Conservation (phyloP, 495 filamentous ascomycete genomes). For the Neurospora sp. region DNA sequence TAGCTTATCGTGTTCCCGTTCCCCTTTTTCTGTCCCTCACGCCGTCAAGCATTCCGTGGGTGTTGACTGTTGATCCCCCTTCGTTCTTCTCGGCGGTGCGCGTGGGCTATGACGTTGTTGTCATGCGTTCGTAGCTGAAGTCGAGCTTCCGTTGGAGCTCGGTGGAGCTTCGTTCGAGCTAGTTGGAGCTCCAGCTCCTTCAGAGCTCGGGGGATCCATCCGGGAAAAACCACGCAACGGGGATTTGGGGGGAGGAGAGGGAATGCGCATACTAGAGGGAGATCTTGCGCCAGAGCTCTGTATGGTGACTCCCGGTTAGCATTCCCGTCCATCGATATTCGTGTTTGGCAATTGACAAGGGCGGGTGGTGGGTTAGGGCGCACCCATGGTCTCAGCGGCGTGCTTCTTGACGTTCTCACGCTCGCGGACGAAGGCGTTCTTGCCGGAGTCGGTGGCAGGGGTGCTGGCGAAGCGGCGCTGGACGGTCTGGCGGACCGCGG, state of each 20-base stretch:
- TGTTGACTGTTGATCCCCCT: not conserved
- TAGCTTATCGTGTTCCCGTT: slow-evolving; percentile 5
- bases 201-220: not conserved
- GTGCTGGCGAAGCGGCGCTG: slow-evolving; percentile 62
- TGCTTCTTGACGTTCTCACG: slow-evolving; percentile 76
- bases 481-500: slow-evolving; percentile 46
- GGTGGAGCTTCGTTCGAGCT: not conserved
- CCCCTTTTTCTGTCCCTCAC: not conserved
- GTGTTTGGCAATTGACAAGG: not conserved
- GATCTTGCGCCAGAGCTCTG: slow-evolving; percentile 90
- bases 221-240: slow-evolving; percentile 21
- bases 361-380: slow-evolving; percentile 17
- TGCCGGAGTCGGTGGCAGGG: slow-evolving; percentile 42
- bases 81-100: not conserved
- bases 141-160: not conserved
- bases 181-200: not conserved
- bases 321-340: not conserved
- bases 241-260: not conserved
- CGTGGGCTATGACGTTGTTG: not conserved
- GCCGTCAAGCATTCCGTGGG: not conserved
- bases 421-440: slow-evolving; percentile 86
- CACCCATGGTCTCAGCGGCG: slow-evolving; percentile 69
- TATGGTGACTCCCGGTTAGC: slow-evolving; percentile 8
- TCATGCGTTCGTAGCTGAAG: not conserved
- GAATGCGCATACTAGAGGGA: slow-evolving; percentile 67